Base-by-base conservation (phyloP, 768 basidiomycete genomes). In the Suillus subaureus region DNA sequence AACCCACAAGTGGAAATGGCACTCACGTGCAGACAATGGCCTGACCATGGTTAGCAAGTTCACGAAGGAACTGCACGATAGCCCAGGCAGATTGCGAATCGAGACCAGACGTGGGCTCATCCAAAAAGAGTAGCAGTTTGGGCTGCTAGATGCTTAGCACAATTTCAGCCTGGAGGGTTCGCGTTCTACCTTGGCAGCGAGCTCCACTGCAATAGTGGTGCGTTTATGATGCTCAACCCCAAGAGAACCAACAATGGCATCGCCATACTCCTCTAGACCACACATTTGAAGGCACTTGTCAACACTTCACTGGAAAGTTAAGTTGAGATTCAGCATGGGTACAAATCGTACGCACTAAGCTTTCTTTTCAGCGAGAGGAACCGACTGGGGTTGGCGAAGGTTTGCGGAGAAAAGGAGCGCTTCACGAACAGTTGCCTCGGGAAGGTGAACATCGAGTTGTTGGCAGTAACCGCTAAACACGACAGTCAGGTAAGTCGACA, bases 381-480 rank as follows among this genome's bases (percentile, higher is more conserved):
- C 87, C 0, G 82, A 79, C 2, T 81, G 76, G 0, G 90, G 91
- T 73, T 93, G 92, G 39, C 92, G 87, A 33, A 93, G 78, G 62
- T 84, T 85, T 4, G 92, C 92, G 18, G 91, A 93, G 77, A 91
- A 89, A 52, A 85, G 78, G 9, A 94, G 78, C 1, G 92, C 90
- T 70, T 94, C 91, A 45, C 90, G 84, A 15, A 94, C 91, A 18
- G 91, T 93, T 8, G 86, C 79, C 5, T 87, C 86, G 28, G 85
- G 83, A 26, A 89, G 82, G 77, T 94, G 93, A 0, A 88, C 88
- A 70, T 92, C 91, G 80, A 86, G 85, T 73, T 96, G 93, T 72
- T 94, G 92, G 66, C 88, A 90, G 70, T 92, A 94, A 0, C 91
- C 92, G 57, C 87, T 88, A 43, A 8, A 62, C 40, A 40, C 3